Conservation (phyloP, 2,329 filamentous ascomycete species). For the Cladorrhinum sp. region DNA sequence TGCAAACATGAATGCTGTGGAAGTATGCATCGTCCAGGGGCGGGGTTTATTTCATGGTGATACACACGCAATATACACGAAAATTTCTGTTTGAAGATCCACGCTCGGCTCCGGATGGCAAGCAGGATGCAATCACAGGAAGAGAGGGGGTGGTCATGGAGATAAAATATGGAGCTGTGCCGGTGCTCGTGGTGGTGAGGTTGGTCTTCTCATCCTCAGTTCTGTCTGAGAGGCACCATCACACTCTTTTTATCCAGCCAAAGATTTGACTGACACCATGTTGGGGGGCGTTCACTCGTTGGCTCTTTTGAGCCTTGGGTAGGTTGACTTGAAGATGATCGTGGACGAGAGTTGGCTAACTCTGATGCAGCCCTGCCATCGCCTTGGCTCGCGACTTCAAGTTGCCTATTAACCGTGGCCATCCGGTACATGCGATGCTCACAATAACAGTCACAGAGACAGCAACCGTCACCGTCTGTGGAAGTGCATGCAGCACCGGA, state of each 20-base stretch:
- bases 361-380: neutral
- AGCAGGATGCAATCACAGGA: neutral
- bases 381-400: constrained; percentile 2
- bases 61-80: neutral
- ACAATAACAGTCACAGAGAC: constrained; percentile 12
- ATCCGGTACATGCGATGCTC: neutral
- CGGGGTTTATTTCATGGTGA: neutral
- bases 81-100: neutral
- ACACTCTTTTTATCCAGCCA: constrained; percentile 9
- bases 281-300: constrained; percentile 2
- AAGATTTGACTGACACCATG: constrained; percentile 8
- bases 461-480: constrained; percentile 12
- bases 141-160: neutral
- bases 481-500: constrained; percentile 4
- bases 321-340: neutral
- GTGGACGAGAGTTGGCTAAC: neutral
- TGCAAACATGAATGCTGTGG: constrained; percentile 8
- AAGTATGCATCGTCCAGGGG: constrained; percentile 1
- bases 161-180: neutral
- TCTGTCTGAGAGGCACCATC: neutral
- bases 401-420: neutral
- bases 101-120: neutral
- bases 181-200: neutral
- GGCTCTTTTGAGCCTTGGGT: constrained; percentile 18
- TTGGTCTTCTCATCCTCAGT: neutral